Evolutionary conservation across 2,329 filamentous ascomycete species (phyloP).

Genomic region (Tympanopsis confertula): DNA sequence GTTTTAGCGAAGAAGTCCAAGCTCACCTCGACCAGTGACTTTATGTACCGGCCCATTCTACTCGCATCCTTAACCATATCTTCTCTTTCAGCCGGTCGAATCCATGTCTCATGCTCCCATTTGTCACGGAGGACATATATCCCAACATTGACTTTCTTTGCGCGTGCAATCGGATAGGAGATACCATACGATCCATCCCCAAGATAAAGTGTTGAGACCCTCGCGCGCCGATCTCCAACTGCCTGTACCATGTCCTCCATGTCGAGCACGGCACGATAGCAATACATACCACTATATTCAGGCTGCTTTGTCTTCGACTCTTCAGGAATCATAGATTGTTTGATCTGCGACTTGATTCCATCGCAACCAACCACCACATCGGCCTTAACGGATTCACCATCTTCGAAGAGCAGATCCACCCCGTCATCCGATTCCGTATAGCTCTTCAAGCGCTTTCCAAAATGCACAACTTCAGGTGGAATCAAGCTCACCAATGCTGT

Average conservation of each 20-base stretch:
- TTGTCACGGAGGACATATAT: slow-evolving; percentile 13
- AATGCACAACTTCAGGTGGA: slow-evolving; percentile 14
- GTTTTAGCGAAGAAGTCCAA: too few species aligned
- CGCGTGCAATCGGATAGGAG: slow-evolving; percentile 19
- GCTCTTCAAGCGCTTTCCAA: slow-evolving; percentile 16
- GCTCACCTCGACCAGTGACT: slow-evolving; percentile 15
- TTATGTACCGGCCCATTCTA: slow-evolving; percentile 11
- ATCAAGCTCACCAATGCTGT: slow-evolving; percentile 16
- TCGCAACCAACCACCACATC: slow-evolving; percentile 22
- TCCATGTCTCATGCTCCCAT: slow-evolving; percentile 17
- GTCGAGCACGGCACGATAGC: slow-evolving; percentile 12
- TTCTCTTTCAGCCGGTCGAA: slow-evolving; percentile 13
- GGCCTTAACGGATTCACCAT: slow-evolving; percentile 12
- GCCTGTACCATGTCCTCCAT: slow-evolving; percentile 13
- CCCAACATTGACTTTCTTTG: slow-evolving; percentile 17
- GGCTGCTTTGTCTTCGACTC: slow-evolving; percentile 9
- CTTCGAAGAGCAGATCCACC: slow-evolving; percentile 14
- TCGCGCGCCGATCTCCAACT: slow-evolving; percentile 16
- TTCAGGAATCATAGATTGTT: slow-evolving; percentile 12
- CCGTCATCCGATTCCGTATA: slow-evolving; percentile 7
- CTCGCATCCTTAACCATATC: slow-evolving; percentile 14
- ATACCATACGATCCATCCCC: slow-evolving; percentile 16
- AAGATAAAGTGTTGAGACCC: slow-evolving; percentile 16
- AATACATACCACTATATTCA: slow-evolving; percentile 18
- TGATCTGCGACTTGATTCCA: slow-evolving; percentile 17